Conservation (phyloP, 2,329 filamentous ascomycete genomes). For the Knufia petricola region DNA sequence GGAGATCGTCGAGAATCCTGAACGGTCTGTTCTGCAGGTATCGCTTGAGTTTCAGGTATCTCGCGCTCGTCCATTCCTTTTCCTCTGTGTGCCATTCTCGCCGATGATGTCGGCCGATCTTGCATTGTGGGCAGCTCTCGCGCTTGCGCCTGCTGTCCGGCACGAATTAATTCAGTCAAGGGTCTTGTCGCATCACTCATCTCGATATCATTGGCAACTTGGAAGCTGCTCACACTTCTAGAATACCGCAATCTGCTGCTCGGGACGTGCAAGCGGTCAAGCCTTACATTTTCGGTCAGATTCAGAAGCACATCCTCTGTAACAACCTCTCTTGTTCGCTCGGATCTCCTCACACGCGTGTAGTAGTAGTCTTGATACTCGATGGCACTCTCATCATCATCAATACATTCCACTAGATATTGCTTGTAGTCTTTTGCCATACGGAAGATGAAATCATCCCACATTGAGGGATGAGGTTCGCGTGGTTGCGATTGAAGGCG, state of each 20-base stretch:
- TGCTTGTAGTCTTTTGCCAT: conserved; percentile 28
- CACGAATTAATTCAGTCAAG: neutral
- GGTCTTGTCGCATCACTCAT: too few species aligned
- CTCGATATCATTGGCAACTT: neutral
- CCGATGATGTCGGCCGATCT: neutral
- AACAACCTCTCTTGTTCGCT: conserved; percentile 21
- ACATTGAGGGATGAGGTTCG: conserved; percentile 31
- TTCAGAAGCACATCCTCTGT: conserved; percentile 1
- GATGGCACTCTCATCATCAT: conserved; percentile 23
- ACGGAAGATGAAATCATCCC: conserved; percentile 39
- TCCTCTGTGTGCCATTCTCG: neutral
- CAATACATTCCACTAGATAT: conserved; percentile 24
- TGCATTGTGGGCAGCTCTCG: neutral
- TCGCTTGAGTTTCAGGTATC: neutral
- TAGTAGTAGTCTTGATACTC: conserved; percentile 33
- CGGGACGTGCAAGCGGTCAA: neutral
- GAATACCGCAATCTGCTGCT: neutral
- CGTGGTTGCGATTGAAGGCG: conserved; percentile 25
- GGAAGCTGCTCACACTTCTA: neutral
- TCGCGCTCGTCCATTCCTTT: neutral
- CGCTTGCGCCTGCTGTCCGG: neutral
- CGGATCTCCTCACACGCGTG: conserved; percentile 25
- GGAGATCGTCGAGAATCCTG: neutral
- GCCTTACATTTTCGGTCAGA: neutral
- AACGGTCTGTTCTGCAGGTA: neutral